Evolutionary conservation across 345 rosid species (phyloP), one percentile per base, ranked within the genome.

Genomic region (Gossypium raimondii): DNA sequence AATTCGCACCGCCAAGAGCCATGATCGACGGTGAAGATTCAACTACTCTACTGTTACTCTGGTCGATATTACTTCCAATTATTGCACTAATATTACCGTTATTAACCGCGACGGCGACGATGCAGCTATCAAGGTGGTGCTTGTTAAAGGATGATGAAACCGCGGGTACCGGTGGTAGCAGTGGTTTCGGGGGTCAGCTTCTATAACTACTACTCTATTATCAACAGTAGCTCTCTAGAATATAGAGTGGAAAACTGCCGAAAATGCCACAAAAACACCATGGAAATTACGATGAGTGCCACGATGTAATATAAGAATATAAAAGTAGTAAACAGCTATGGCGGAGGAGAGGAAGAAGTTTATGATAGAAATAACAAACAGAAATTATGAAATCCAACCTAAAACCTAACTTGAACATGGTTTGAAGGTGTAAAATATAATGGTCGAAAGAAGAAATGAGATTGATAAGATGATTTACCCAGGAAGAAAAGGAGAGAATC

Each of bases 181-280:
- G 60, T 75, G 72, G 70, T 76, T 70, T 79, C 77, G 77, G 50
- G 73, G 61, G 64, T 85, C 84, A 75, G 82, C 89, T 68, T 82
- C 86, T 73, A 87, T 75, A 78, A 81, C 83, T 75, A 64, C 80
- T 75, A 78, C 92, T 85, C 83, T 88, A 81, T 82, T 88, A 81
- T 82, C 87, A 78, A 70, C 82, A 45, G 70, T 17, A 63, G 88
- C 84, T 89, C 97, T 89, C 92, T 87, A 95, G 99, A 97, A 95
- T 95, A 91, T 84, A 91, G 97, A 87, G 89, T 77, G 82, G 82
- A 27, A 88, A 82, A 72, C 93, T 88, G 87, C 83, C 84, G 70
- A 88, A 81, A 75, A 86, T 64, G 70, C 78, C 76, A 83, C 78
- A 85, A 79, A 55, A 82, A 69, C 17, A 80, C 86, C 84, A 85